These are phyloP conservation scores for Zygosaccharomyces lentus DNA, from an alignment of 805 yeast genomes.

Conservation along the genomic window DNA sequence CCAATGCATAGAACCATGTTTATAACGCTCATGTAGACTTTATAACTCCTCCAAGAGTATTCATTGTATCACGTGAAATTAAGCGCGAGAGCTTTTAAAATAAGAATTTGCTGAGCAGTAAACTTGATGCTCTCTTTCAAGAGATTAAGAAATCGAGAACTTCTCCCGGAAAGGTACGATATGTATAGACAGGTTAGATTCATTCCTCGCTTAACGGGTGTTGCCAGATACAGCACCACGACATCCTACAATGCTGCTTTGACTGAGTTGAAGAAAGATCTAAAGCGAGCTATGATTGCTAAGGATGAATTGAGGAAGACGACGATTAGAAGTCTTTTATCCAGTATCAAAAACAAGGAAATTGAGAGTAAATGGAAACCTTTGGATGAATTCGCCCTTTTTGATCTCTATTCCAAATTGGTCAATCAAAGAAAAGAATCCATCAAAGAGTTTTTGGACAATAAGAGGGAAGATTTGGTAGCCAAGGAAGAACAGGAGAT, in stretches of 20 bases:
- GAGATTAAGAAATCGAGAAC: background rate
- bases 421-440: constrained; percentile 49
- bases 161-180: background rate
- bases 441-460: constrained; percentile 42
- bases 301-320: constrained; percentile 42
- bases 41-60: background rate
- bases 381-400: constrained; percentile 36
- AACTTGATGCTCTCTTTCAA: background rate
- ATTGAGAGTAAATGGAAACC: constrained; percentile 37
- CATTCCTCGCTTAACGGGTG: background rate
- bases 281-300: constrained; percentile 46
- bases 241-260: constrained; percentile 37
- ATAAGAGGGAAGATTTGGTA: constrained; percentile 49
- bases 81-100: background rate
- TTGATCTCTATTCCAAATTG: constrained; percentile 40
- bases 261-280: constrained; percentile 38
- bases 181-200: background rate
- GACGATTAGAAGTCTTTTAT: constrained; percentile 42
- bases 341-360: constrained; percentile 43
- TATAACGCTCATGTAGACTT: background rate
- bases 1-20: background rate
- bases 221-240: constrained; percentile 33
- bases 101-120: background rate
- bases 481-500: constrained; percentile 49
- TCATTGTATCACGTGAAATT: background rate